These are phyloP conservation scores for Aspergillus pseudoviridinutans DNA, from an alignment of 2,329 filamentous ascomycete species.

Conservation along the genomic window DNA sequence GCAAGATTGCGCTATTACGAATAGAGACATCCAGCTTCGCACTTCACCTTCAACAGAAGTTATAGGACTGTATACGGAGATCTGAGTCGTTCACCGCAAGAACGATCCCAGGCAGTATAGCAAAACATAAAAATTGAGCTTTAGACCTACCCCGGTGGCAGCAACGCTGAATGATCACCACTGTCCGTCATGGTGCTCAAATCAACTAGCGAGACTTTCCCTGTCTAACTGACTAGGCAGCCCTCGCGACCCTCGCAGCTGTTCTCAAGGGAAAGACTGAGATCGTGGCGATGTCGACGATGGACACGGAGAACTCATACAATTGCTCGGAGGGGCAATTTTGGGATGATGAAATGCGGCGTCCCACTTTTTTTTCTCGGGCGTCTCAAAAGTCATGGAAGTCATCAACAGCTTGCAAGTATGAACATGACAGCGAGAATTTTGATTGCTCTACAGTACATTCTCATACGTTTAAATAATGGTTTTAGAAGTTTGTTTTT, in stretches of 20 bases:
- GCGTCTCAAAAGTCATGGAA: background rate
- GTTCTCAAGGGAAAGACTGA: background rate
- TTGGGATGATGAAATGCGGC: conserved; percentile 5
- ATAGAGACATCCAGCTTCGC: background rate
- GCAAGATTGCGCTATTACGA: background rate
- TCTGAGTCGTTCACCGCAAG: background rate
- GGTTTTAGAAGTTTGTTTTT: background rate
- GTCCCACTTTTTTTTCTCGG: conserved; percentile 11
- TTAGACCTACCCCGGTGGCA: background rate
- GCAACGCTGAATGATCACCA: background rate
- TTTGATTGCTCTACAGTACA: background rate
- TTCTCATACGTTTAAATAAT: background rate
- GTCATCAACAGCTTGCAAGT: background rate
- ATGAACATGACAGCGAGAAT: background rate
- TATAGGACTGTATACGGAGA: background rate
- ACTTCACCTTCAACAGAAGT: background rate
- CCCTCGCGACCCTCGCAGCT: background rate
- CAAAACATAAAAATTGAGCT: background rate
- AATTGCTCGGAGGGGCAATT: background rate
- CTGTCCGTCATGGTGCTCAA: background rate
- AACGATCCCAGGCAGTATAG: background rate
- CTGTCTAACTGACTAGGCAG: background rate
- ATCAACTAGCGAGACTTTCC: background rate
- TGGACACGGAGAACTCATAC: background rate
- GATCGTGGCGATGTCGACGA: background rate